Evolutionary conservation across 2,329 filamentous ascomycete genomes (phyloP), one percentile per base, ranked within the genome.

Genomic region (Fusarium buharicum): DNA sequence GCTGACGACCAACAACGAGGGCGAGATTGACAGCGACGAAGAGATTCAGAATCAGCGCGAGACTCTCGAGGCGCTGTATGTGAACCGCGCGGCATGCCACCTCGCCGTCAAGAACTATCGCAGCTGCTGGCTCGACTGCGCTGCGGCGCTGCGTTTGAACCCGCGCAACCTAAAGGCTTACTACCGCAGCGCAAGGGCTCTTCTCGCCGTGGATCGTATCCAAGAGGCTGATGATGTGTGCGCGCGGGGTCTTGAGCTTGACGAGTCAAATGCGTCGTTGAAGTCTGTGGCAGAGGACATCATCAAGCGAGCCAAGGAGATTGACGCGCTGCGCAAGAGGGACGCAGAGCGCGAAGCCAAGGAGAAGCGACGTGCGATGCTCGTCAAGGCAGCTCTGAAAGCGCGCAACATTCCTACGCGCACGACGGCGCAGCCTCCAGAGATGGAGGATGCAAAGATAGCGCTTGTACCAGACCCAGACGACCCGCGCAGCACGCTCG

Each of bases 61-160:
- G 52, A 81, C 90, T 45, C 85, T 93, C 53, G 93, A 96, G 77
- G 84, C 87, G 2, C 89, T 92, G 59, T 88, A 93, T 75, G 86
- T 90, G 62, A 99, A 99, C 77, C 88, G 95, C 59, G 93, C 94
- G 1, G 87, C 96, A 24, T 96, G 92, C 77, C 91, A 98, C 75
- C 82, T 99, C 59, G 90, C 93, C 75, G 83, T 97, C 65, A 86
- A 87, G 74, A 99, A 99, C 79, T 95, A 93, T 78, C 89, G 94
- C 63, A 89, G 87, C 62, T 93, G 90, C 77, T 96, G 90, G 71
- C 83, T 90, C 43, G 95, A 98, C 81, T 95, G 93, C 76, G 90
- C 89, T 3, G 83, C 86, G 8, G 90, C 91, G 2, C 83, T 99
- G 58, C 86, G 87, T 34, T 81, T 97, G 55, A 96, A 97, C 76